Evolutionary conservation across 1,139 yeast species (phyloP), one percentile per base, ranked within the genome.

Genomic region (Pichia sp.): DNA sequence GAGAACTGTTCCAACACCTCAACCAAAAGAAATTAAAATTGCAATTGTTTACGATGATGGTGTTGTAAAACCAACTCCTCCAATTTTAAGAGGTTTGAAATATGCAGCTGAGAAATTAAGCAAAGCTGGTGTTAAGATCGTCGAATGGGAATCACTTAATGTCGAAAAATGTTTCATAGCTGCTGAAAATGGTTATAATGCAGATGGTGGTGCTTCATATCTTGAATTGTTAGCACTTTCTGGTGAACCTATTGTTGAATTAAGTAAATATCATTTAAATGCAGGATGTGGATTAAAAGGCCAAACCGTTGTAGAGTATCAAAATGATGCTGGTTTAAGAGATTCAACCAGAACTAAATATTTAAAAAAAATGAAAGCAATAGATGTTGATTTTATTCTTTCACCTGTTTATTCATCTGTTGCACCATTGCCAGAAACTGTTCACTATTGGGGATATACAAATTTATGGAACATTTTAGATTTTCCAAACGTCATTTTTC

Each of bases 401-500:
- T 67, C 79, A 39, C 94, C 94, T 32, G 69, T 78, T 7, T 80
- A 80, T 57, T 74, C 73, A 48, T 81, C 80, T 42, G 86, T 82
- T 41, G 89, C 92, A 6, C 84, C 89, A 26, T 70, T 71, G 42
- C 81, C 81, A 7, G 79, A 75, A 48, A 70, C 71, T 27, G 70
- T 79, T n/a, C 74, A 73, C 55, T 80, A 81, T 63, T 82, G 90
- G 89, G 80, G 86, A 2, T 82, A 82, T 66, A 81, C 87, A 11
- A 65, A 80, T 1, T 69, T 81, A 52, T 82, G 79, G 74, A 80
- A 80, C 56, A 58, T 80, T 45, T 62, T 79, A 51, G 87, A 80
- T 56, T 71, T 74, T 53, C 83, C 86, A 28, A 69, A 75, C 41
- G 72, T 78, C 42, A 69, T 72, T 1, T 69, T 80, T 63, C 86